Evolutionary conservation across 352 stramenopile genomes (phyloP), one percentile per base, ranked within the genome.

Genomic region (Phytophthora melonis): DNA sequence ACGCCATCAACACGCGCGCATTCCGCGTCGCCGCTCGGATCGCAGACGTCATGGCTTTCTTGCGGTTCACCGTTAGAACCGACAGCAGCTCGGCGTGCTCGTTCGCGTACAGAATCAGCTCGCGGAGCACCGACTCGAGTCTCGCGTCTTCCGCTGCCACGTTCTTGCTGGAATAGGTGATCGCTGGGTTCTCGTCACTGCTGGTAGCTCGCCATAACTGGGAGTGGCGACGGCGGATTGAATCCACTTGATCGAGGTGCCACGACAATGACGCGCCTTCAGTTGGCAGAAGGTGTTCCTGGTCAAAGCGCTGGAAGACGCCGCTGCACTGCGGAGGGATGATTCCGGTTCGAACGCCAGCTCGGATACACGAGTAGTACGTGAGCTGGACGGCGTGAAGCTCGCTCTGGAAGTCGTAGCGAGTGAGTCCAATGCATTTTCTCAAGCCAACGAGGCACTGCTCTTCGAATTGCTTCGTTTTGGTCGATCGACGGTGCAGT

Each of bases 331-430:
- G 69, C 5, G 74, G 65, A n/a, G 78, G 80, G 43, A 83, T 76
- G 47, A 89, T 74, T 8, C 80, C 78, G 3, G 72, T 87, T 23
- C 80, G 72, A 10, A 86, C 80, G 2, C 80, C 76, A 0, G 68
- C 75, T 27, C 78, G 72, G 1, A 89, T 75, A 18, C 60, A 66
- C 1, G 73, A 61, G 36, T 81, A 86, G 59, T 87, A 89, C 4
- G 82, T 82, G 4, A 72, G 58, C 7, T 71, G 62, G 30, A 89
- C 32, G 1, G 45, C 27, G 52, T 87, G 80, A 3, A 87, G 30
- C 14, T 83, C 72, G 54, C 80, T 87, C 30, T 76, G 65, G 36
- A 82, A 89, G 39, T 83, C 78, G 63, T 83, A 87, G 11, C 72
- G 77, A 3, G 82, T 87, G 25, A 89, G 50, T 5, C 47, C 53